A percentile compares a stretch with the other conserved stretches of the same genome.
Evolutionary conservation across 2,329 filamentous ascomycete genomes (phyloP).

Genomic region (Ascochyta pisi): DNA sequence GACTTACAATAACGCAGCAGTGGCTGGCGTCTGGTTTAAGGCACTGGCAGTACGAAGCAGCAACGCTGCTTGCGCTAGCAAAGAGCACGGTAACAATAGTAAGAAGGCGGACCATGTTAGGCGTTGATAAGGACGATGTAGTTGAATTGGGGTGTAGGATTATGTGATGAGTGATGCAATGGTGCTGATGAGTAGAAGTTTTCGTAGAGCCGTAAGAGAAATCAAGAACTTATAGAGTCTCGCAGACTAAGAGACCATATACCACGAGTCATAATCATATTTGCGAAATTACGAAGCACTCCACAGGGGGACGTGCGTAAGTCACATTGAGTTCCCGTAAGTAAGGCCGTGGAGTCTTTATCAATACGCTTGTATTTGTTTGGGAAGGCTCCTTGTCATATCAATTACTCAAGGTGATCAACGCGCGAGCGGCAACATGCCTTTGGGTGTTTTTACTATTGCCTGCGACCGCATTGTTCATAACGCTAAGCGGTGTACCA

Average conservation of each 20-base stretch:
- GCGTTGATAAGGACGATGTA: conserved; percentile 7
- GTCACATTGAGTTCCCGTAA: conserved; percentile 8
- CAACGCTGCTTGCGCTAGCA: conserved; percentile 9
- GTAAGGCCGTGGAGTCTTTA: conserved; percentile 4
- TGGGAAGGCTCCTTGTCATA: conserved; percentile 4
- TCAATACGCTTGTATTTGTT: conserved; percentile 4
- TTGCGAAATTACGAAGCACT: conserved; percentile 5
- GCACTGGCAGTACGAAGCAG: conserved; percentile 13
- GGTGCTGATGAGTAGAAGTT: conserved; percentile 1
- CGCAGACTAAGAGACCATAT: conserved; percentile 6
- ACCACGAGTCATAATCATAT: conserved; percentile 4
- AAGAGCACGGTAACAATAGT: conserved; percentile 11
- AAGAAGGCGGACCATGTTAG: conserved; percentile 11
- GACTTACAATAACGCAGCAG: conserved; percentile 12
- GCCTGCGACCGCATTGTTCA: conserved; percentile 3
- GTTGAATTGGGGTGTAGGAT: not conserved
- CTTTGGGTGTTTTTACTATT: conserved; percentile 7
- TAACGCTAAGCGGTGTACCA: conserved; percentile 5
- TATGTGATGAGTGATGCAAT: conserved; percentile 7
- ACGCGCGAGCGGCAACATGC: conserved; percentile 1
- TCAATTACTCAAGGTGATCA: not conserved
- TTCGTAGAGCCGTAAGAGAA: conserved; percentile 1
- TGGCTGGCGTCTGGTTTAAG: conserved; percentile 11
- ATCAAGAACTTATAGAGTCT: conserved; percentile 4
- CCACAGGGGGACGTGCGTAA: conserved; percentile 7